Conservation (phyloP, 192 early-diverging fungal genomes). For the Coemansia javaensis region DNA sequence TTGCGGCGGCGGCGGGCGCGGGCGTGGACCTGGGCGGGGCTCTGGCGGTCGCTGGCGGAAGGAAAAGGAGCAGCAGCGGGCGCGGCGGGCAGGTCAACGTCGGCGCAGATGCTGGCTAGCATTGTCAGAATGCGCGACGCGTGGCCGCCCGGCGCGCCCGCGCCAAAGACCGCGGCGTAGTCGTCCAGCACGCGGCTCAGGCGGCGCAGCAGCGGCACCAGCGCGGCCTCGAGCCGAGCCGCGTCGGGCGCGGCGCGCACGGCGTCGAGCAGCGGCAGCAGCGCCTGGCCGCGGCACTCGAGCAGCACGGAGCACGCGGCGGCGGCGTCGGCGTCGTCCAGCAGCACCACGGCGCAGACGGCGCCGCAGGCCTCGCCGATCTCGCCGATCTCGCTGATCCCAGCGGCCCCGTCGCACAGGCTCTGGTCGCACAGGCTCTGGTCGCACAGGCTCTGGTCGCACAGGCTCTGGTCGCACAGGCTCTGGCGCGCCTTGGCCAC, state of each 20-base stretch:
- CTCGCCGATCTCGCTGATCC: too few relatives aligned
- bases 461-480: too few relatives aligned
- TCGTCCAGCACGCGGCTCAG: slow-evolving; percentile 23
- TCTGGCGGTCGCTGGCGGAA: too few relatives aligned
- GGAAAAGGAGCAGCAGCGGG: too few relatives aligned
- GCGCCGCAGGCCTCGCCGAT: slow-evolving; percentile 14
- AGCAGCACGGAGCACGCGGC: slow-evolving; percentile 36
- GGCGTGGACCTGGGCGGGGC: too few relatives aligned
- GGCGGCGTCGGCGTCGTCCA: slow-evolving; percentile 36
- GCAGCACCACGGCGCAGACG: slow-evolving; percentile 27
- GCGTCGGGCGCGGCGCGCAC: neutral
- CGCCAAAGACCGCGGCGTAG: slow-evolving; percentile 25
- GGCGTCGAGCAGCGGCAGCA: slow-evolving; percentile 12
- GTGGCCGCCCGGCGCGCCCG: slow-evolving; percentile 4
- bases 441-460: too few relatives aligned
- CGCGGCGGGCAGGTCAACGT: slow-evolving; percentile 25
- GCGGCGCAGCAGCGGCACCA: slow-evolving; percentile 21
- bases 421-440: too few relatives aligned
- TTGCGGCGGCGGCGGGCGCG: slow-evolving; percentile 27
- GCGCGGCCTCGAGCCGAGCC: slow-evolving; percentile 1
- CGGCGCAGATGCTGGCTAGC: slow-evolving; percentile 35
- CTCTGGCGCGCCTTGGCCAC: slow-evolving; percentile 8
- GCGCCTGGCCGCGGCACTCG: slow-evolving; percentile 23
- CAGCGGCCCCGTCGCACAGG: too few relatives aligned
- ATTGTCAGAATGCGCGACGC: slow-evolving; percentile 37